Evolutionary conservation across 1,284 basidiomycete genomes (phyloP).

Genomic region (Ganoderma meredithae): DNA sequence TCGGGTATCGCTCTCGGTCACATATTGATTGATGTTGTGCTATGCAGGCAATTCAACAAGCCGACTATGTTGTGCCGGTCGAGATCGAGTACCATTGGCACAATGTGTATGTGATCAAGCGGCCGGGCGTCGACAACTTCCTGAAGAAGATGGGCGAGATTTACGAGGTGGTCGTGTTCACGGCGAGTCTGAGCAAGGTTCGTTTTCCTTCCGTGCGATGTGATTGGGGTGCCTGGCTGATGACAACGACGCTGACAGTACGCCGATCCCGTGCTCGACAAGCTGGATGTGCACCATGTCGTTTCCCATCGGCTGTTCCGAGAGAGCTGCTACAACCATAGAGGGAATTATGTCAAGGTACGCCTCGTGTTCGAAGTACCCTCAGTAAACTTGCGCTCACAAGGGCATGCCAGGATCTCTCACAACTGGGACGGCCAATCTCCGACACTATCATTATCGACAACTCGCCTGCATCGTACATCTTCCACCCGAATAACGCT

Average conservation of each 20-base stretch:
- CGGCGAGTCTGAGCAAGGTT: constrained; percentile 95
- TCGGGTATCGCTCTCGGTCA: not conserved
- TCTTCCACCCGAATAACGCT: constrained; percentile 99
- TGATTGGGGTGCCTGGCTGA: not conserved
- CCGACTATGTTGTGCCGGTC: constrained; percentile 98
- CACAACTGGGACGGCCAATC: constrained; percentile 94
- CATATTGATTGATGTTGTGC: constrained; percentile 18
- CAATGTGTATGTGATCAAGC: constrained; percentile 98
- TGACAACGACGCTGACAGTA: constrained; percentile 61
- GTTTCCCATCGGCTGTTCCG: constrained; percentile 97
- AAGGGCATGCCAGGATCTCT: constrained; percentile 77
- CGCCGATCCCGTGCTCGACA: constrained; percentile 97
- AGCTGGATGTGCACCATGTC: constrained; percentile 91
- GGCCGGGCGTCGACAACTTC: constrained; percentile 97
- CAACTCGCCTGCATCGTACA: constrained; percentile 98
- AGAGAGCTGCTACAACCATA: constrained; percentile 99
- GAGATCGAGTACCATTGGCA: constrained; percentile 98
- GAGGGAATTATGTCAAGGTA: constrained; percentile 99
- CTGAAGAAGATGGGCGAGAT: constrained; percentile 97
- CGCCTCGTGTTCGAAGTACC: constrained; percentile 44
- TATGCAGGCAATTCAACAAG: constrained; percentile 87
- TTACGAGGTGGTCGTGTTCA: constrained; percentile 98
- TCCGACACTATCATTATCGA: constrained; percentile 97
- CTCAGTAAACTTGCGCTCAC: constrained; percentile 17
- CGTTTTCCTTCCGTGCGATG: constrained; percentile 23